Evolutionary conservation across 148 eudicot genomes (phyloP).

Genomic region (Fallopia convolvulus): DNA sequence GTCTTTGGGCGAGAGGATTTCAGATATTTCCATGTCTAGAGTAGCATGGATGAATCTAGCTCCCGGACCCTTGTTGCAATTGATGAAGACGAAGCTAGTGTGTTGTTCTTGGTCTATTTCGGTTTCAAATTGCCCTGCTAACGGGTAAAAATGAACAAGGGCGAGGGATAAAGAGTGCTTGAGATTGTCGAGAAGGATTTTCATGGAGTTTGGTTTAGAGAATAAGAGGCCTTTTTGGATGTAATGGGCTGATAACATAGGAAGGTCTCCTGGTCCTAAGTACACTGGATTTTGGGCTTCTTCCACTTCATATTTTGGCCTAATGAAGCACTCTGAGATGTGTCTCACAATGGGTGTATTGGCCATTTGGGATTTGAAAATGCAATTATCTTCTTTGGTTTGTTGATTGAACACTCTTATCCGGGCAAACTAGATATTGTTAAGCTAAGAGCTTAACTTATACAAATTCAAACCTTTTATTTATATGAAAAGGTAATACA

Average conservation of each 20-base stretch:
- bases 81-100: background rate
- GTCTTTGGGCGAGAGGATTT: constrained; percentile 4
- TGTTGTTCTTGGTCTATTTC: background rate
- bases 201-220: background rate
- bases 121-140: background rate
- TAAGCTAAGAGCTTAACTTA: too few species aligned
- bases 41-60: constrained; percentile 13
- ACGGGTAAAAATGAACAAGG: background rate
- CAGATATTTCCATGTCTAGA: background rate
- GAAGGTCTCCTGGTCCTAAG: constrained; percentile 9
- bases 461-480: too few species aligned
- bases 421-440: too few species aligned
- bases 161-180: background rate
- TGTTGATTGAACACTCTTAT: too few species aligned
- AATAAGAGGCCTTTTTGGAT: constrained; percentile 15
- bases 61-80: constrained; percentile 3
- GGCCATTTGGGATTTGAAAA: background rate
- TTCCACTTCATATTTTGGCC: constrained; percentile 1
- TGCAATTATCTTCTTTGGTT: too few species aligned
- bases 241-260: constrained; percentile 12
- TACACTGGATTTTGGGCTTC: background rate
- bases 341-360: constrained; percentile 3
- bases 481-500: too few species aligned
- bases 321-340: constrained; percentile 11
- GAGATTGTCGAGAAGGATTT: background rate